Evolutionary conservation across 2,329 filamentous ascomycete genomes (phyloP).

Genomic region (Juglanconis juglandina): DNA sequence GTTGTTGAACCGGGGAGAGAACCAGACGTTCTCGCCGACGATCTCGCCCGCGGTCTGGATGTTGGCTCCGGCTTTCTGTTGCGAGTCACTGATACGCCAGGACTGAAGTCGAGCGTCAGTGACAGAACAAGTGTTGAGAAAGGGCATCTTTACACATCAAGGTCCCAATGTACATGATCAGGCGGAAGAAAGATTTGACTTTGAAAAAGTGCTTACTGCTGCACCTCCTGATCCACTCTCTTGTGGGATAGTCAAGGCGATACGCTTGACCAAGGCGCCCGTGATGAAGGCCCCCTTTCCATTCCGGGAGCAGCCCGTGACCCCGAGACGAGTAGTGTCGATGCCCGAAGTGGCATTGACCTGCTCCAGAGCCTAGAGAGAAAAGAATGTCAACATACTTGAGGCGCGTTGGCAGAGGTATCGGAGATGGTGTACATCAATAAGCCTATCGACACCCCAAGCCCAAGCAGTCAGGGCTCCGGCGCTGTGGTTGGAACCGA

Average conservation of each 20-base stretch:
- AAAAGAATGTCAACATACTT: background rate
- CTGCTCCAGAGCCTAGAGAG: constrained; percentile 42
- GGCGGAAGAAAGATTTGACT: background rate
- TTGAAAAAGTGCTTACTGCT: constrained; percentile 28
- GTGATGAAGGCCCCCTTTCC: constrained; percentile 63
- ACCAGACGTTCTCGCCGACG: constrained; percentile 58
- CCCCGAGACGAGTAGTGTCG: constrained; percentile 47
- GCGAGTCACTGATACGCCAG: constrained; percentile 53
- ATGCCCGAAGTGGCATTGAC: constrained; percentile 44
- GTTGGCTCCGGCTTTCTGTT: constrained; percentile 51
- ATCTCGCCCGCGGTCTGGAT: constrained; percentile 60
- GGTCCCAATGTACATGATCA: background rate
- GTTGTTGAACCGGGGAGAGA: constrained; percentile 51
- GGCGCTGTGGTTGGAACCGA: constrained; percentile 52
- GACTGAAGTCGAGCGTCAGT: constrained; percentile 29
- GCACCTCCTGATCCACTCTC: constrained; percentile 60
- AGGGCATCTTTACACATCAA: background rate
- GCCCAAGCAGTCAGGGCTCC: constrained; percentile 61
- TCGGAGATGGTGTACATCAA: constrained; percentile 39
- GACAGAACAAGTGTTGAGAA: no score
- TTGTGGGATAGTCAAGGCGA: constrained; percentile 59
- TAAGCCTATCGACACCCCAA: constrained; percentile 59
- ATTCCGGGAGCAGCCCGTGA: constrained; percentile 63
- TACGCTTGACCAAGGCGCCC: constrained; percentile 55
- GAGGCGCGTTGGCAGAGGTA: no score